Conservation (phyloP, 768 basidiomycete genomes). For the Termitomyces sp. region DNA sequence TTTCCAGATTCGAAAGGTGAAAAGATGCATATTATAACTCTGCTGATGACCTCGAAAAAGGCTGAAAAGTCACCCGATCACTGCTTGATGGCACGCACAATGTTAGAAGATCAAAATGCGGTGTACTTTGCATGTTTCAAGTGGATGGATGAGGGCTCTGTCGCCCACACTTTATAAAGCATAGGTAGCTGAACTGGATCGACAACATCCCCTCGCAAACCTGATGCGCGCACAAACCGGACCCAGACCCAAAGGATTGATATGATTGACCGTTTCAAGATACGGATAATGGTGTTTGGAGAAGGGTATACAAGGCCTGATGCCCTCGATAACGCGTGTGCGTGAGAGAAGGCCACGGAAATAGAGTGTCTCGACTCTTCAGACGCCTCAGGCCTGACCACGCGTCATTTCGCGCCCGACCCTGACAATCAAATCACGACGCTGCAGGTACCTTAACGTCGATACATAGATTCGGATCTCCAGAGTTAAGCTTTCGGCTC, state of each 20-base stretch:
- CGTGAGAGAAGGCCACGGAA: not conserved
- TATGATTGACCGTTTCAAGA: not conserved
- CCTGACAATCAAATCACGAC: not conserved
- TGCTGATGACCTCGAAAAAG: not conserved
- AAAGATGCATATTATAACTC: not conserved
- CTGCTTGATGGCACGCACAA: not conserved
- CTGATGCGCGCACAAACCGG: not conserved
- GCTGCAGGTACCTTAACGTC: not conserved
- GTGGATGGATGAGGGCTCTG: not conserved
- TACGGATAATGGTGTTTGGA: not conserved
- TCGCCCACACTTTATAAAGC: not conserved
- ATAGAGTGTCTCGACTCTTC: not conserved
- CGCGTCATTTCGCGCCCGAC: not conserved
- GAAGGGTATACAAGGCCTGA: not conserved
- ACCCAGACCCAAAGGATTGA: not conserved
- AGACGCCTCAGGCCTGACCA: not conserved
- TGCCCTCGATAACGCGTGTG: not conserved
- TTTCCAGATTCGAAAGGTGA: not conserved
- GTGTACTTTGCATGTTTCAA: not conserved
- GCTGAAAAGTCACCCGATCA: not conserved
- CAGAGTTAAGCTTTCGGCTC: not conserved
- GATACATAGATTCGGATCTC: not conserved
- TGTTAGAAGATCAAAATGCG: not conserved
- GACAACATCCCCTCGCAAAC: not conserved
- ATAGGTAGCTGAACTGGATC: not conserved